Evolutionary conservation across 306 rosid species (phyloP), one percentile per base, ranked within the genome.

Genomic region (Quercus wislizeni): DNA sequence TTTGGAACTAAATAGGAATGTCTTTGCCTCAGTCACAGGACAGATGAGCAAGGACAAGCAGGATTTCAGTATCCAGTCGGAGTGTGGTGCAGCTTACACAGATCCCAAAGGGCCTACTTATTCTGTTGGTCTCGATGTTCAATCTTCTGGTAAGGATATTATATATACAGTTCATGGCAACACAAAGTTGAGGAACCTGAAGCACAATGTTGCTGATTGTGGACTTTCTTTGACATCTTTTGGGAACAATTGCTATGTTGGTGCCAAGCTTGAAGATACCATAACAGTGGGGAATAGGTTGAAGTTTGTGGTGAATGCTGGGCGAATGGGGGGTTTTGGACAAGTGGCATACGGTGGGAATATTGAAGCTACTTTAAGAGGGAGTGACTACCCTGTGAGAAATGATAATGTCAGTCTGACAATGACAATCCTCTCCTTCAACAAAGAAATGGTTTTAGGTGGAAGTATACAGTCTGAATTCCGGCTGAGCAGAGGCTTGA

Each of bases 261-360:
- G 99, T 71, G 96, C 91, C 59, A 93, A 93, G 90, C 80, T 96
- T 65, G 98, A 92, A 87, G 99, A 96, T 77, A 88, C 94, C 49
- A 61, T 93, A 58, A 83, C 87, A 55, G 54, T 96, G 41, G 98
- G 98, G 82, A 90, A 96, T 78, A 90, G 96, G 85, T 76, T 93
- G 84, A 93, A 89, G 84, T 87, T 93, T 81, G 84, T 89, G 38
- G 57, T 83, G 74, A 96, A 88, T 79, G 91, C 90, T 18, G 99
- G 96, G 61, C 79, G 85, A 74, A 82, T 93, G 83, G 87, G 78
- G 69, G 97, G 97, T 81, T 58, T 84, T 19, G 98, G 91, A 74
- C 96, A 90, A 81, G 90, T 82, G 79, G 94, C 93, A 25, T 87
- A 87, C 58, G 99, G 99, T 52, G 99, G 98, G 63, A 87, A 90